A percentile compares a stretch with the other conserved stretches of the same genome.
These are phyloP conservation scores for Venturia effusa DNA, from an alignment of 2,329 filamentous ascomycete species.

Conservation along the genomic window DNA sequence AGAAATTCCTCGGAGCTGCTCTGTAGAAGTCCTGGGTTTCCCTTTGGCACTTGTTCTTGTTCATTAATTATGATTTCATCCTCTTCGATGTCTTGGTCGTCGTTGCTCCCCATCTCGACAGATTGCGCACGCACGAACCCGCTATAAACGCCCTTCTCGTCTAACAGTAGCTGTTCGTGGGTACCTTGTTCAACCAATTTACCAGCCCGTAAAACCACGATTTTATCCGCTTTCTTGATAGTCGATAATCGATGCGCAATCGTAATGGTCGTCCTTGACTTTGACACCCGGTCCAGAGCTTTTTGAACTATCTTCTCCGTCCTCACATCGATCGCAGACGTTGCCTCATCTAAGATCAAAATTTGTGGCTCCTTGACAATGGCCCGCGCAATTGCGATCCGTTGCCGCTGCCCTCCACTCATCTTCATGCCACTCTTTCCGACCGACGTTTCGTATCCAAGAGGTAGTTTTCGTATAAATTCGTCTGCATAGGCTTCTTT, in stretches of 20 bases:
- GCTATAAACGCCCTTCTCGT: slow-evolving; percentile 54
- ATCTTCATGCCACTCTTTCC: slow-evolving; percentile 65
- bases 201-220: slow-evolving; percentile 65
- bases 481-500: slow-evolving; percentile 28
- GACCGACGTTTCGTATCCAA: slow-evolving; percentile 61
- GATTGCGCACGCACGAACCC: slow-evolving; percentile 47
- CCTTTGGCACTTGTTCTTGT: not conserved
- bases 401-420: slow-evolving; percentile 73
- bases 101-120: slow-evolving; percentile 19
- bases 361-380: slow-evolving; percentile 56
- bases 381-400: slow-evolving; percentile 63
- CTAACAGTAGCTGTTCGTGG: slow-evolving; percentile 57
- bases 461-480: slow-evolving; percentile 27
- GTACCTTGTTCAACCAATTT: slow-evolving; percentile 62
- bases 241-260: slow-evolving; percentile 69
- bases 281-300: slow-evolving; percentile 48
- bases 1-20: slow-evolving; percentile 5
- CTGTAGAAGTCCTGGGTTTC: not conserved
- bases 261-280: slow-evolving; percentile 60
- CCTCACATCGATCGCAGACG: slow-evolving; percentile 50
- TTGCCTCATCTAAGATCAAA: slow-evolving; percentile 66
- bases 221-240: slow-evolving; percentile 66
- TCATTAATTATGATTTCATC: not conserved
- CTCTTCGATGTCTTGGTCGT: slow-evolving; percentile 6
- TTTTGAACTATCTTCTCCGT: slow-evolving; percentile 45